Base-by-base conservation (phyloP, 2,329 filamentous ascomycete species). In the Xylaria sp. region DNA sequence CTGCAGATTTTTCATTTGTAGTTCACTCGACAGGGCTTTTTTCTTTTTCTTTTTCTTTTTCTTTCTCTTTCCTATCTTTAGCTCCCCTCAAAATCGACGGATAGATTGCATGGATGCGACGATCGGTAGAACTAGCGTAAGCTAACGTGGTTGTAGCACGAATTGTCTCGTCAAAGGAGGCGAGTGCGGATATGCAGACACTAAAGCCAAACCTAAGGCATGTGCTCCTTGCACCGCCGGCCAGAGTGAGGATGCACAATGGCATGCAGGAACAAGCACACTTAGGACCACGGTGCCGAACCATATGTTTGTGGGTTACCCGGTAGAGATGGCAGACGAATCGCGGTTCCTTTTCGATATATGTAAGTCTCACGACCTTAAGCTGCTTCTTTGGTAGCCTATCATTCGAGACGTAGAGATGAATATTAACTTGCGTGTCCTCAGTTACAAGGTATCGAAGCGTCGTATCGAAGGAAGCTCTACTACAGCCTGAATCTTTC, bases 121-220 rank as follows among this genome's bases (percentile, higher is more conserved):
- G 17, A 19, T 65, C 21, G n/a, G 61, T 57, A 19, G 39, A 47
- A 19, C 14, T 19, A 51, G 14, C 36, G 21, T 47, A 47, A 39
- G 48, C 69, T 72, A 56, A 73, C 65, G 8, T 61, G 19, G 30
- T 12, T 55, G 50, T 66, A 75, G 73, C 51, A 72, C 71, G 64
- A 71, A 74, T 39, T 75, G 73, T 69, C 73, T 75, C 34, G 69
- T 74, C 42, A 75, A 73, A 59, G 73, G 73, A 1, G 73, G 71
- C 47, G 68, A 69, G 30, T 75, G 73, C 57, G 73, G 73, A 50
- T 75, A 75, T 54, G 57, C 65, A 32, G 72, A 72, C n/a, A 64
- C 65, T 32, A 72, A 70, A 47, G 14, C 58, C 9, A 72, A 70
- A 45, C 47, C 68, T 30, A 69, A 68, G 11, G 12, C 65, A 54